Evolutionary conservation across 202 grass and related monocot genomes (phyloP).

Genomic region (Setaria viridis): DNA sequence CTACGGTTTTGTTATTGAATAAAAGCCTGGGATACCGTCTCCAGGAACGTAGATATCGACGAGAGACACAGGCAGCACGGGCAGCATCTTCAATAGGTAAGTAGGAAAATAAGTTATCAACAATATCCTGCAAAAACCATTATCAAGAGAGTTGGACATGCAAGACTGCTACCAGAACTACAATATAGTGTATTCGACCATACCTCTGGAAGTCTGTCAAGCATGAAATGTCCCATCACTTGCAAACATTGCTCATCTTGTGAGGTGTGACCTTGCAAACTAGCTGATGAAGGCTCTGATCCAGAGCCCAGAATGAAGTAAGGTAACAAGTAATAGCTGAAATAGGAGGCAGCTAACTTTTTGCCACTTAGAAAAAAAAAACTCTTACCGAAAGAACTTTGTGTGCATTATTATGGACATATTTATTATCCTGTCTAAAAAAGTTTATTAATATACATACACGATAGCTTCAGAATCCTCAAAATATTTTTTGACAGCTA

Average conservation of each 20-base stretch:
- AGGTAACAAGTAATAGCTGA: no score
- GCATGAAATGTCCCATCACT: neutral
- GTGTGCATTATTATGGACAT: no score
- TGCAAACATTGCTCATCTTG: neutral
- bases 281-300: no score
- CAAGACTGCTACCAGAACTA: neutral
- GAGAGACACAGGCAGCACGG: slow-evolving; percentile 15
- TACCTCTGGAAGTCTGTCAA: no score
- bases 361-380: no score
- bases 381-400: no score
- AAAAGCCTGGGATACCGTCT: slow-evolving; percentile 9
- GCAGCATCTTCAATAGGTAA: slow-evolving; percentile 19
- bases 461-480: neutral
- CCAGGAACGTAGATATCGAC: slow-evolving; percentile 4
- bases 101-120: neutral
- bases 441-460: no score
- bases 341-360: no score
- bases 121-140: neutral
- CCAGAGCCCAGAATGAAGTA: no score
- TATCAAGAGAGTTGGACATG: neutral
- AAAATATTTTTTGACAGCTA: neutral
- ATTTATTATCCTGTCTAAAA: no score
- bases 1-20: neutral
- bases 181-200: no score
- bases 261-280: neutral